Percentiles rank a stretch among this genome's conserved stretches.
Evolutionary conservation across 75 land plant genomes (phyloP).

Genomic region (Azolla pinnata): DNA sequence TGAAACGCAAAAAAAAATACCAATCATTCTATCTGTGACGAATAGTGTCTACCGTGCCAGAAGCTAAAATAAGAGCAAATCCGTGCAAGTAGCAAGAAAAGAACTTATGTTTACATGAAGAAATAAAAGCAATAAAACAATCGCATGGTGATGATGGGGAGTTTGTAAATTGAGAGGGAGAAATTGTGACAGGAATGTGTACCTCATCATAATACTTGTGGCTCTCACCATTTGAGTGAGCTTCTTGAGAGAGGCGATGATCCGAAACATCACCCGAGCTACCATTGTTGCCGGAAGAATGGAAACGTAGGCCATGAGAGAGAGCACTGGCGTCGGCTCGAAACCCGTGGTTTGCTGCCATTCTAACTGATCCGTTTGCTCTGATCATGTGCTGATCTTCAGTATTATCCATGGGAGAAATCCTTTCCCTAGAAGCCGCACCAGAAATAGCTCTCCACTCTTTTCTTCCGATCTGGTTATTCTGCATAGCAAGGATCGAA

Average conservation of each 20-base stretch:
- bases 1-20: neutral
- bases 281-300: slow-evolving; percentile 16
- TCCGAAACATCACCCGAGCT: slow-evolving; percentile 24
- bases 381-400: slow-evolving; percentile 2
- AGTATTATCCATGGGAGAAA: slow-evolving; percentile 2
- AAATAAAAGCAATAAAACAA: slow-evolving; percentile 19
- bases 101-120: too few relatives aligned
- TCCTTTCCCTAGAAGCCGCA: slow-evolving; percentile 20
- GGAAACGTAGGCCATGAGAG: slow-evolving; percentile 17
- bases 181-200: slow-evolving; percentile 24
- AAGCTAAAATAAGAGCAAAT: too few relatives aligned
- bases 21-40: neutral
- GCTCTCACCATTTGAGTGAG: slow-evolving; percentile 6
- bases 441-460: slow-evolving; percentile 43
- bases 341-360: slow-evolving; percentile 4
- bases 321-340: slow-evolving; percentile 5
- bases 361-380: slow-evolving; percentile 11
- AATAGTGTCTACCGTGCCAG: too few relatives aligned
- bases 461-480: slow-evolving; percentile 18
- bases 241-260: slow-evolving; percentile 3
- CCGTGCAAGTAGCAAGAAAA: too few relatives aligned
- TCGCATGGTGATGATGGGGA: slow-evolving; percentile 44
- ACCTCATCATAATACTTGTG: slow-evolving; percentile 10
- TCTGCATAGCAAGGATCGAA: slow-evolving; percentile 12
- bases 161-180: slow-evolving; percentile 30